Conservation (phyloP, 2,329 filamentous ascomycete species). For the Lachnellula subtilissima region DNA sequence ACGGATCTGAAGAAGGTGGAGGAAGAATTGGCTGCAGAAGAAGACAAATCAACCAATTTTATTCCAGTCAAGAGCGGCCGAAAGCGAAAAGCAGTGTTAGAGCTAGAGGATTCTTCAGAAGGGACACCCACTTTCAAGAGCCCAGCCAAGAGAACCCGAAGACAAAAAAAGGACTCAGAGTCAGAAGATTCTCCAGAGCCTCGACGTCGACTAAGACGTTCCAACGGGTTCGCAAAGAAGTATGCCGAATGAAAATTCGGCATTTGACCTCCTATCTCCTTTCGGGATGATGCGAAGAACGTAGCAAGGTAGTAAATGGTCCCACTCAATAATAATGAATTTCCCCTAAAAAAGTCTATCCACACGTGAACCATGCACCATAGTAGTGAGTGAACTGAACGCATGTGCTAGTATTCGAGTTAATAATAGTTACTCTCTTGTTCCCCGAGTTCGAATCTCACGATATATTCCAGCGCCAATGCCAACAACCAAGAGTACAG, state of each 20-base stretch:
- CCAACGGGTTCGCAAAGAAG: no score
- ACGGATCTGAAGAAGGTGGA: not conserved
- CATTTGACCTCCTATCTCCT: not conserved
- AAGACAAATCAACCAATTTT: not conserved
- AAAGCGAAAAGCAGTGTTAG: not conserved
- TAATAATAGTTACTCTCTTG: not conserved
- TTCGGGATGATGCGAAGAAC: no score
- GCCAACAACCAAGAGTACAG: constrained; percentile 53
- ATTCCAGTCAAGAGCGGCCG: not conserved
- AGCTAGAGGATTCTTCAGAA: not conserved
- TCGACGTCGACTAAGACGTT: not conserved
- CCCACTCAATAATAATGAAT: not conserved
- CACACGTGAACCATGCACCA: not conserved
- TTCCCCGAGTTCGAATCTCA: constrained; percentile 17
- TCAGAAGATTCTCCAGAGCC: not conserved
- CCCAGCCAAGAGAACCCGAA: not conserved
- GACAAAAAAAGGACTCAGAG: not conserved
- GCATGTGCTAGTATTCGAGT: not conserved
- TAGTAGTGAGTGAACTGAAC: not conserved
- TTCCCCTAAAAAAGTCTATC: not conserved
- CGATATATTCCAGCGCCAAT: constrained; percentile 27
- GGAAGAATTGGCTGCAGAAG: not conserved
- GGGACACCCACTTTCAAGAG: no score
- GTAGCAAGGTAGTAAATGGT: not conserved
- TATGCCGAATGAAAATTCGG: not conserved